Base-by-base conservation (phyloP, 169 alveolate species). In the Hepatocystis sp. region DNA sequence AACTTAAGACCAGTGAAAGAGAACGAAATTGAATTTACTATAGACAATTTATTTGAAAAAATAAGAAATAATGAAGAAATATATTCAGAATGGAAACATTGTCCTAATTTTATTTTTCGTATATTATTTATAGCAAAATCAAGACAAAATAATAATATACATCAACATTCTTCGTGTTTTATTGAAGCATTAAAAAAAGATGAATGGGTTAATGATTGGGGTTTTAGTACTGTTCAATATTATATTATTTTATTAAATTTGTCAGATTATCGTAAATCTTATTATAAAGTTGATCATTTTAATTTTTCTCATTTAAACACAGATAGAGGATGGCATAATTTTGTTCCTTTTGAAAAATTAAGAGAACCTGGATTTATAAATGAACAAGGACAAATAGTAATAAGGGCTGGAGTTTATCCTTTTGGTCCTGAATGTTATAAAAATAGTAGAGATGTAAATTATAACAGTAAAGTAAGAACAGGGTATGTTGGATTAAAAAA, bases 401-500 rank as follows among this genome's bases (percentile, higher is more conserved):
- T 92, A 61, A 86, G 96, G 47, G 96, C 94, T 0, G 96, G 96
- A 1, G 94, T 91, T 1, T 92, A 85, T 32, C 94, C 94, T 0
- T 67, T 84, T 32, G 96, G 96, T 11, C 81, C 96, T 8, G 96
- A 92, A 85, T 64, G 84, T 4, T 89, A 90, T 63, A 85, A 92
- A 66, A 86, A 91, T 13, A 56, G 92, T 40, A 85, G 93, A 30
- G 94, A 92, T 25, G 52, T 61, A 15, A 46, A 78, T 32, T 92
- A 90, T 61, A 78, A 90, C 86, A 85, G 94, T 66, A 93, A 97
- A 66, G 71, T 93, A 2, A 88, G 93, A 10, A 95, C 98, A 10
- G 99, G 99, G 0, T 97, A 91, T 86, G 99, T 97, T 15, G 99
- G 99, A 1, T 65, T 97, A 44, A 95, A 96, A 64, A 98, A 97